Evolutionary conservation across 2,329 filamentous ascomycete species (phyloP).

Genomic region (Exophiala alcalophila): DNA sequence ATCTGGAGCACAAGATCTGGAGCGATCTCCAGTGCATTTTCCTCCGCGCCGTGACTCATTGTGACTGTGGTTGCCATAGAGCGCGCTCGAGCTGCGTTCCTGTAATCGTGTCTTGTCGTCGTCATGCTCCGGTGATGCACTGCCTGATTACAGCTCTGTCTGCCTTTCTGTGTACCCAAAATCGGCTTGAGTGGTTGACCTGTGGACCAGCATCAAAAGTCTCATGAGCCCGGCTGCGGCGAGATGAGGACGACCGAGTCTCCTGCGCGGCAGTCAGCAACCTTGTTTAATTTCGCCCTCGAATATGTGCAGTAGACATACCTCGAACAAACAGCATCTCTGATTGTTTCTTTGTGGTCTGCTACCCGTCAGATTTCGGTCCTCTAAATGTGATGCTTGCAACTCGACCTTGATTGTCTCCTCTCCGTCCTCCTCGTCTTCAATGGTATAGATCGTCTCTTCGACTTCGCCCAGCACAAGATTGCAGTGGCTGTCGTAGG

Average conservation of each 20-base stretch:
- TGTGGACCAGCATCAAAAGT: too few species aligned
- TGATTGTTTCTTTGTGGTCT: constrained; percentile 94
- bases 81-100: too few species aligned
- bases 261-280: constrained; percentile 47
- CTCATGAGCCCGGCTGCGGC: constrained; percentile 50
- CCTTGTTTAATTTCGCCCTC: too few species aligned
- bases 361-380: constrained; percentile 4
- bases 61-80: too few species aligned
- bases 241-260: constrained; percentile 72
- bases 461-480: constrained; percentile 93
- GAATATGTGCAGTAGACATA: constrained; percentile 46
- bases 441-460: constrained; percentile 91
- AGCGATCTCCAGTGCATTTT: too few species aligned
- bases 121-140: too few species aligned
- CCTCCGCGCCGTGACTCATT: too few species aligned
- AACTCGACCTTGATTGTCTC: constrained; percentile 66
- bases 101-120: too few species aligned
- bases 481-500: constrained; percentile 98
- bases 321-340: constrained; percentile 99
- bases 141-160: too few species aligned
- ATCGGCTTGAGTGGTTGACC: too few species aligned
- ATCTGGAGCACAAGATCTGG: too few species aligned
- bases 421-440: constrained; percentile 78
- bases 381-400: not conserved
- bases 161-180: too few species aligned